These are phyloP conservation scores for Lophiostoma macrostomum DNA, from an alignment of 495 filamentous ascomycete species.

Conservation along the genomic window DNA sequence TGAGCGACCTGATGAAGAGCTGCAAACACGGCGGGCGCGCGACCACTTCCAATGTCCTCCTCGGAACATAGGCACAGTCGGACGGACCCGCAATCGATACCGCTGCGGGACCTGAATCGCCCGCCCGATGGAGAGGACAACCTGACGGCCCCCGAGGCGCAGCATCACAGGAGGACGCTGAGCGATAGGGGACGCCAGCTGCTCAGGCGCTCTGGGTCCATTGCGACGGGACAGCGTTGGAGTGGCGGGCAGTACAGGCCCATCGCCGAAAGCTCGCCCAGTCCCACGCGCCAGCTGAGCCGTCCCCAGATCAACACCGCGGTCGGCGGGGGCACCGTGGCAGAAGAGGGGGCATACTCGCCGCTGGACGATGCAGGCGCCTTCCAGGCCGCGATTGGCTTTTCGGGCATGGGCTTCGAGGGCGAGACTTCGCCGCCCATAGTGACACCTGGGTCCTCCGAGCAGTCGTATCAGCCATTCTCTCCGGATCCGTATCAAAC, in stretches of 20 bases:
- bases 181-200: slow-evolving; percentile 40
- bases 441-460: slow-evolving; percentile 26
- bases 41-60: slow-evolving; percentile 55
- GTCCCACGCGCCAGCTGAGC: slow-evolving; percentile 34
- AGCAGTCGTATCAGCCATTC: slow-evolving; percentile 36
- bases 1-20: slow-evolving; percentile 31
- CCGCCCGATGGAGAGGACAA: slow-evolving; percentile 49
- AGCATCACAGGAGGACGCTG: slow-evolving; percentile 40
- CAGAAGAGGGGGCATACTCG: slow-evolving; percentile 45
- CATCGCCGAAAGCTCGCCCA: slow-evolving; percentile 54
- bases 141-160: slow-evolving; percentile 30
- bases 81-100: slow-evolving; percentile 66
- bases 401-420: slow-evolving; percentile 57
- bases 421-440: slow-evolving; percentile 34
- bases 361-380: slow-evolving; percentile 49
- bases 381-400: slow-evolving; percentile 61
- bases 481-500: slow-evolving; percentile 42
- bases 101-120: slow-evolving; percentile 74
- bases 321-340: slow-evolving; percentile 35
- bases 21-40: slow-evolving; percentile 15
- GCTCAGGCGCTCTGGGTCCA: slow-evolving; percentile 29
- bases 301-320: slow-evolving; percentile 23
- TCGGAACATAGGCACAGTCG: slow-evolving; percentile 52
- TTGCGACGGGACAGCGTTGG: slow-evolving; percentile 30
- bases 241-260: slow-evolving; percentile 49